Percentiles rank a stretch among this genome's conserved stretches.
phyloP scores from a whole-genome alignment of 495 filamentous ascomycete species.

The Zalerion maritima region DNA sequence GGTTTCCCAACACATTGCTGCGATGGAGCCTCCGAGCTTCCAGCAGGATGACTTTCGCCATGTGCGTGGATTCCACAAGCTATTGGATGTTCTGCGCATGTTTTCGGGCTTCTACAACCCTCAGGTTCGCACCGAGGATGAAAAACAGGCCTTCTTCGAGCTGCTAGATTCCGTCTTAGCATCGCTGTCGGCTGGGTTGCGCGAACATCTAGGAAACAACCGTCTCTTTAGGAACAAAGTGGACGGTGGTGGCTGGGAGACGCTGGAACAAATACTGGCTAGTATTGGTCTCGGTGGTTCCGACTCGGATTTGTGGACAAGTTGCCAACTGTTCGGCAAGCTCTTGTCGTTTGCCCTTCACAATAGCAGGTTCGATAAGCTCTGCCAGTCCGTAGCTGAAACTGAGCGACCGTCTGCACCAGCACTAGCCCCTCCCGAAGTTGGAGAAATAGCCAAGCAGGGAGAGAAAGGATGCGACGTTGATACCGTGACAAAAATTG shows the following conservation, averaged over 20 bases:
- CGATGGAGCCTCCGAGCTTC: slow-evolving; percentile 24
- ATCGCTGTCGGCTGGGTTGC: slow-evolving; percentile 60
- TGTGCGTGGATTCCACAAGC: slow-evolving; percentile 60
- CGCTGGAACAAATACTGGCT: slow-evolving; percentile 55
- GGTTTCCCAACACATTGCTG: slow-evolving; percentile 33
- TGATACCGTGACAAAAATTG: slow-evolving; percentile 19
- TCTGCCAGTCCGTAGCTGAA: slow-evolving; percentile 25
- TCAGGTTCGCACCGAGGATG: slow-evolving; percentile 38
- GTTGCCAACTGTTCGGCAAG: slow-evolving; percentile 67
- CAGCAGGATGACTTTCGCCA: slow-evolving; percentile 71
- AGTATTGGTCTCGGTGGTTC: slow-evolving; percentile 43
- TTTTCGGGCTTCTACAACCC: slow-evolving; percentile 61
- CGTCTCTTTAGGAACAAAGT: slow-evolving; percentile 68
- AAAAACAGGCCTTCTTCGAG: slow-evolving; percentile 48
- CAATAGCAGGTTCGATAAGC: slow-evolving; percentile 48
- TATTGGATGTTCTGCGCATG: slow-evolving; percentile 52
- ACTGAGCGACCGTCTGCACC: slow-evolving; percentile 2
- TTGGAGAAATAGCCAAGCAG: slow-evolving; percentile 8
- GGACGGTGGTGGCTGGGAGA: slow-evolving; percentile 59
- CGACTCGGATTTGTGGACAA: slow-evolving; percentile 43
- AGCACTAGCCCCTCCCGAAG: background rate
- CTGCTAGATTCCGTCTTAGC: slow-evolving; percentile 56
- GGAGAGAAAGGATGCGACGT: slow-evolving; percentile 9
- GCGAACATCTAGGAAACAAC: slow-evolving; percentile 71
- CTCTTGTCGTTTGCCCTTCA: slow-evolving; percentile 73